Evolutionary conservation across 108 stramenopile species (phyloP), one percentile per base, ranked within the genome.

Genomic region (Bacterosira constricta): DNA sequence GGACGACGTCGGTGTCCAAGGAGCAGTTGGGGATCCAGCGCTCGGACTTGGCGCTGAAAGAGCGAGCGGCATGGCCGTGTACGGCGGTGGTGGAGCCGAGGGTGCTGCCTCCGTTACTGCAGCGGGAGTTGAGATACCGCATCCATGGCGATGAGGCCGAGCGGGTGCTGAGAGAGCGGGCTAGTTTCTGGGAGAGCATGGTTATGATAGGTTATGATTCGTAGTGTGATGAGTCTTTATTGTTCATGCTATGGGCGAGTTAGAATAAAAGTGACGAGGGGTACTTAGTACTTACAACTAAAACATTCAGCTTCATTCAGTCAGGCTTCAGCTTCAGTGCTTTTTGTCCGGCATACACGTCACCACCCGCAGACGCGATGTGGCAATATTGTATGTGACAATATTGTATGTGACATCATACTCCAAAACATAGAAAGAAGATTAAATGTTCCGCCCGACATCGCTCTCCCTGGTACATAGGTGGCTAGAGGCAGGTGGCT

Each of bases 1-100:
- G 85, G 11, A 85, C 85, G 42, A 83, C 54, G 42, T 77, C 39
- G 5, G 85, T 85, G 63, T 83, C 85, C 74, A 84, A 10, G 39
- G 83, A 84, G 38, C 76, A 76, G 27, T 84, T 54, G 54, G 75
- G 75, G 53, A 84, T 81, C 80, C 80, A 84, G 44, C 44, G 59
- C 59, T 42, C 25, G 31, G 58, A 41, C 49, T 69, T 65, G 36
- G 45, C 34, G 63, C 77, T 77, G 52, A 69, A 37, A 23, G 45
- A 57, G 7, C 69, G 77, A 37, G 45, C 31, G 58, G 41, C 41
- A n/a, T 18, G 27, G 26, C 18, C 4, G 55, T 31, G 6, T 31
- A 32, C 32, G 17, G 55, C 55, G 5, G 55, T 20, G 17, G 18
- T 42, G 10, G 41, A 42, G 41, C 41, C 12, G 8, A 12, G 15